phyloP scores from a whole-genome alignment of 1,284 basidiomycete genomes.

The Meira nashicola region DNA sequence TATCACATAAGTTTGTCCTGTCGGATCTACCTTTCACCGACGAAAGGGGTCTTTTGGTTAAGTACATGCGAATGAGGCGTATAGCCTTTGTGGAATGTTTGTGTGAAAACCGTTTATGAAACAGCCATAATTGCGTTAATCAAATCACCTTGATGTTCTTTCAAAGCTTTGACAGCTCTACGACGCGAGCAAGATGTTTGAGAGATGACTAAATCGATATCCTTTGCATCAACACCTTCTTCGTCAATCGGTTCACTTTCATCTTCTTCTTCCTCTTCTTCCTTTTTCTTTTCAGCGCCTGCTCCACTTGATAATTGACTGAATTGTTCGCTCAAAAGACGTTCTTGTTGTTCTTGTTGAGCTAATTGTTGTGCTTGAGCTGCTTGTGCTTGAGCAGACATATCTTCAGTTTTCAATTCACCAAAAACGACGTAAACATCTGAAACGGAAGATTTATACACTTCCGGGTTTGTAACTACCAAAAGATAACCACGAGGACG shows the following conservation, averaged over 20 bases:
- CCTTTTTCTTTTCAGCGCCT: conserved; percentile 24
- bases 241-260: conserved; percentile 54
- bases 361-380: conserved; percentile 78
- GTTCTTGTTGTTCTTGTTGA: conserved; percentile 59
- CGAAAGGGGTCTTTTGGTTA: too few species aligned
- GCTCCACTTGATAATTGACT: conserved; percentile 16
- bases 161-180: conserved; percentile 53
- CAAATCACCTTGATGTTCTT: conserved; percentile 49
- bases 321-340: conserved; percentile 59
- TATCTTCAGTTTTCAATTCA: conserved; percentile 94
- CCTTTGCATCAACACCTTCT: conserved; percentile 71
- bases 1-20: too few species aligned
- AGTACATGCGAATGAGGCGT: too few species aligned
- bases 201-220: conserved; percentile 84
- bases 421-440: conserved; percentile 99
- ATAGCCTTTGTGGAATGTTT: too few species aligned
- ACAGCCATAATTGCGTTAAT: conserved; percentile 10
- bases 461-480: conserved; percentile 87
- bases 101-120: not conserved
- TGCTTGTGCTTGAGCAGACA: conserved; percentile 76
- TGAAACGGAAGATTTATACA: conserved; percentile 93
- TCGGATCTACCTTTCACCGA: too few species aligned
- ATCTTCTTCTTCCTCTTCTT: conserved; percentile 51
- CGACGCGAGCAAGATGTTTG: conserved; percentile 58
- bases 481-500: conserved; percentile 91